phyloP scores from a whole-genome alignment of 805 yeast species.

The Cyberlindnera maritima region DNA sequence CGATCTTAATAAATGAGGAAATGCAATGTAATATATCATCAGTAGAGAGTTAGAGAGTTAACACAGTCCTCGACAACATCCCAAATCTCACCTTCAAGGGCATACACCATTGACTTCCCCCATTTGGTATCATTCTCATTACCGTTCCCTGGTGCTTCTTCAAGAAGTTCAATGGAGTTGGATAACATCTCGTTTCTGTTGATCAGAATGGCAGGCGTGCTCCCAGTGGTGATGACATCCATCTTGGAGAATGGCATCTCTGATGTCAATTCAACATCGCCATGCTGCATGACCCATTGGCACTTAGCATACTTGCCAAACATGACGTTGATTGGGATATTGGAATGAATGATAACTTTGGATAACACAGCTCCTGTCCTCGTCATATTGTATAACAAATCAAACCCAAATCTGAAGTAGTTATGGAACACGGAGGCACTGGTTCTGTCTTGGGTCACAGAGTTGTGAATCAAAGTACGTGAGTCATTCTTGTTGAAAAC shows the following conservation, averaged over 20 bases:
- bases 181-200: conserved; percentile 31
- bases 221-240: neutral
- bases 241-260: neutral
- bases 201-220: conserved; percentile 14
- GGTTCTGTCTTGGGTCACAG: conserved; percentile 5
- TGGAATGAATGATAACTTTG: conserved; percentile 51
- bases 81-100: conserved; percentile 33
- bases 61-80: conserved; percentile 40
- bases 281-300: neutral
- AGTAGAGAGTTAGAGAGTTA: conserved; percentile 36
- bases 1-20: too few relatives aligned
- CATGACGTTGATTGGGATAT: conserved; percentile 46
- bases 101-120: conserved; percentile 31
- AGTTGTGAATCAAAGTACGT: conserved; percentile 39
- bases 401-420: conserved; percentile 54
- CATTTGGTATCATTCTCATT: conserved; percentile 18
- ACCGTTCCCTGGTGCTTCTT: conserved; percentile 31
- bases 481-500: conserved; percentile 43
- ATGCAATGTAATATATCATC: neutral
- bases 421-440: conserved; percentile 43
- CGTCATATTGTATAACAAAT: conserved; percentile 39
- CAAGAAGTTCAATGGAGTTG: conserved; percentile 37
- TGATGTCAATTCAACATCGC: neutral
- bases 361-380: conserved; percentile 36
- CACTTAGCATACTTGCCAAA: conserved; percentile 55